These are phyloP conservation scores for Trichoderma virens DNA, from an alignment of 495 filamentous ascomycete species.

Conservation along the genomic window DNA sequence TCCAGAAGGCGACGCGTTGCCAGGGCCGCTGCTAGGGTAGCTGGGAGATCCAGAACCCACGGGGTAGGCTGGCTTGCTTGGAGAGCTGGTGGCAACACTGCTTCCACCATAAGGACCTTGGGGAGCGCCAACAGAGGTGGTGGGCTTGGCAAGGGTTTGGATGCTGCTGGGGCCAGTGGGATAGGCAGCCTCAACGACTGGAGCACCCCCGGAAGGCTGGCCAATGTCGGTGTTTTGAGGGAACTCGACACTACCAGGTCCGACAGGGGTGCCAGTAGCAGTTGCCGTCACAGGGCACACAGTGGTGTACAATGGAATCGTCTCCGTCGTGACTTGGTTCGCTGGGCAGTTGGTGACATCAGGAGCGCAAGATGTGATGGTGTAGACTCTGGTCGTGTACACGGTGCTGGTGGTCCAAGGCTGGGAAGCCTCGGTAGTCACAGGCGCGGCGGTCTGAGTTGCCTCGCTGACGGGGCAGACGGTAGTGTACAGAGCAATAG, in stretches of 20 bases:
- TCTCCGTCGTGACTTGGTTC: slow-evolving; percentile 30
- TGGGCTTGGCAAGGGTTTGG: background rate
- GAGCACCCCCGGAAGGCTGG: background rate
- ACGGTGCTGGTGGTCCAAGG: slow-evolving; percentile 43
- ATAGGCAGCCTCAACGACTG: background rate
- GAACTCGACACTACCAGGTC: background rate
- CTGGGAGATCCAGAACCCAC: background rate
- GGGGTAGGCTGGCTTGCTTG: background rate
- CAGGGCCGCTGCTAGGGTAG: background rate
- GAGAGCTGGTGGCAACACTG: background rate
- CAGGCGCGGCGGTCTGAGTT: slow-evolving; percentile 18
- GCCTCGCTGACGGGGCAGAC: slow-evolving; percentile 20
- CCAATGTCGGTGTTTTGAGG: background rate
- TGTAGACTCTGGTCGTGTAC: slow-evolving; percentile 46
- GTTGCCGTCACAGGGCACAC: slow-evolving; percentile 36
- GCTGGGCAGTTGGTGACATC: slow-evolving; percentile 50
- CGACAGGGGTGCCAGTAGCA: background rate
- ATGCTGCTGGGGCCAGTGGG: background rate
- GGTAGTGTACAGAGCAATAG: slow-evolving; percentile 23
- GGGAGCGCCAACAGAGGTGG: background rate
- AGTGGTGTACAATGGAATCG: slow-evolving; percentile 32
- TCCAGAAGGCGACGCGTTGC: background rate
- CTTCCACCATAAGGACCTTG: background rate
- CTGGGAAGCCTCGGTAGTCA: slow-evolving; percentile 29
- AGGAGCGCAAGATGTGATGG: slow-evolving; percentile 49